phyloP scores from a whole-genome alignment of 1,139 yeast species.

The Blastobotrys apis region DNA sequence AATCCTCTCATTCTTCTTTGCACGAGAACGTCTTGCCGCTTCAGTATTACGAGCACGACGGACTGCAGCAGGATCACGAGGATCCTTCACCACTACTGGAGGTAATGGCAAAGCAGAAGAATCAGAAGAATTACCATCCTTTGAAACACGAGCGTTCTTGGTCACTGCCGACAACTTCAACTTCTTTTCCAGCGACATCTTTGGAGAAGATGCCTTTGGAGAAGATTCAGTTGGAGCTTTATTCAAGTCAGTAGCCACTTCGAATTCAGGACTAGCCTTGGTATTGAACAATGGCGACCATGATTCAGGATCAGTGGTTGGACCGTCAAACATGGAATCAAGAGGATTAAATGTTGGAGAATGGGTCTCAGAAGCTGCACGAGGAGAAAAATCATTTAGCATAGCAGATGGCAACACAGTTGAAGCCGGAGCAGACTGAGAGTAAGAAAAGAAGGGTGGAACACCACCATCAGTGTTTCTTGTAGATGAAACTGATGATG shows the following conservation, averaged over 20 bases:
- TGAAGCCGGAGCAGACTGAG: constrained; percentile 5
- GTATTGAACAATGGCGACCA: constrained; percentile 15
- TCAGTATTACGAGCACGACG: constrained; percentile 95
- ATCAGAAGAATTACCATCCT: neutral
- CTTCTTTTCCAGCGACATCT: constrained; percentile 2
- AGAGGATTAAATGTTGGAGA: neutral
- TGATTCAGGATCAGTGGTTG: constrained; percentile 7
- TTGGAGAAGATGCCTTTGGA: constrained; percentile 1
- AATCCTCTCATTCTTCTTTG: constrained; percentile 88
- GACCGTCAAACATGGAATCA: constrained; percentile 8
- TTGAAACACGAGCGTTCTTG: neutral
- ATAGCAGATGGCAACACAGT: constrained; percentile 4
- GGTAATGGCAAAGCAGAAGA: constrained; percentile 47
- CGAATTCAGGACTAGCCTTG: constrained; percentile 1
- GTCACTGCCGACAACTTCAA: constrained; percentile 3
- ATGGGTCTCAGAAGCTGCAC: constrained; percentile 4
- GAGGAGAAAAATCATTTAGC: constrained; percentile 1
- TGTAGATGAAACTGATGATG: neutral
- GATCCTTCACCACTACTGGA: constrained; percentile 53
- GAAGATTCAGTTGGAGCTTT: neutral
- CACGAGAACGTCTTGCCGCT: constrained; percentile 94
- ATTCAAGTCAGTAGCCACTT: neutral
- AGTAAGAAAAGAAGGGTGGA: neutral
- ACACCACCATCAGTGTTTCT: neutral
- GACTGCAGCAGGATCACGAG: constrained; percentile 61